Base-by-base conservation (phyloP, 1,139 yeast species). In the Wickerhamomyces sp. region DNA sequence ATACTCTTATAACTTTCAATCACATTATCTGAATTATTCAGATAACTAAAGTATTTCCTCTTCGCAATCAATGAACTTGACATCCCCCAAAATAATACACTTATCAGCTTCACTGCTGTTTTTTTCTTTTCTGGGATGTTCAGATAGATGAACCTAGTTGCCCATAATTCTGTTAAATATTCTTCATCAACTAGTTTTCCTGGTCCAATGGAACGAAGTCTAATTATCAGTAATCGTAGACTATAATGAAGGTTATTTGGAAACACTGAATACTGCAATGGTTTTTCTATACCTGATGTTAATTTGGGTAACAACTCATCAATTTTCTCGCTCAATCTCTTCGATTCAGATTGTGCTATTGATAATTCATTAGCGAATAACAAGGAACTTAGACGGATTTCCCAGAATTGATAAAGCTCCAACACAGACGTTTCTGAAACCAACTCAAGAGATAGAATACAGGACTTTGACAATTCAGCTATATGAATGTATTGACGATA, bases 51-150 rank as follows among this genome's bases (percentile, higher is more conserved):
- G 37, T 58, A 61, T 42, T 67, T 68, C 43, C 64, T 61, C 50
- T 64, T 61, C 4, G 65, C 63, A n/a, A 63, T 57, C 47, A 66
- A 52, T 27, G 61, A 51, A 2, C 63, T 57, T n/a, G 59, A 51
- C 1, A 66, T 51, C 23, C 60, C 59, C 45, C 56, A 61, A 15
- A 58, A 47, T 4, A 60, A 26, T 1, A 52, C 39, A 30, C 45
- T 43, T 14, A 53, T 27, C 9, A 41, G 30, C 13, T 41, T 31
- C 13, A 35, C 10, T 0, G 44, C 39, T 2, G 30, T 11, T n/a
- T 30, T 33, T 31, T 42, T 40, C 10, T 39, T 7, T 5, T 34
- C 29, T 13, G 31, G 11, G 3, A 39, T 34, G 6, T 41, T 37
- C 5, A 39, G 10, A 34, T 43, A 46, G 9, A 37, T 10, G 42